Evolutionary conservation across 257 asterid species (phyloP), one percentile per base, ranked within the genome.

Genomic region (Nicotiana benthamiana): DNA sequence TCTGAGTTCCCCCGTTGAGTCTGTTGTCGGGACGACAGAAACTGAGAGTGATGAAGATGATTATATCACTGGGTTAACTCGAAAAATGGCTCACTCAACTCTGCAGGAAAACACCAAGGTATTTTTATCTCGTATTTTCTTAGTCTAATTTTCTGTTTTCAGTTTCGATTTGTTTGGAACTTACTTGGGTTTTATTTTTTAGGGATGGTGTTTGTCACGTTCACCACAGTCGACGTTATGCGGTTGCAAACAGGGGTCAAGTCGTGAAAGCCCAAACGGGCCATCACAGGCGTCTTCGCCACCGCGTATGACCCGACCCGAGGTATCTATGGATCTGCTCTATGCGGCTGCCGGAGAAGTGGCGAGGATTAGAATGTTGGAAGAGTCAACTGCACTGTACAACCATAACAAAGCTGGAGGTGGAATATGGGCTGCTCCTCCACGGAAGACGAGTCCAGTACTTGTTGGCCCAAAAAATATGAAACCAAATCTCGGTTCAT

Each of bases 31-130:
- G 28, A 89, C 95, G 0, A 85, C 87, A 0, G 97, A 88, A 77
- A 87, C 94, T 0, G 98, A 90, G 80, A 89, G 95, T 75, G 98
- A 92, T 40, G 97, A 93, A 18, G 98, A 93, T 20, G 97, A 91
- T 6, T 89, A 66, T 24, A n/a, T 89, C 43, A 52, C 89, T 53
- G 93, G 86, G 76, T 81, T 93, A 48, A 81, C 93, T 16, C 86
- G 86, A 11, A 84, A 84, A 74, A 40, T 89, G 20, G 84, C 85
- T 51, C 65, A 59, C 57, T 75, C 92, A 12, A 85, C 94, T 56
- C 51, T 92, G 13, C 80, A 61, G 2, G 88, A 87, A 36, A 84
- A 54, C 63, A 59, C 82, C 22, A 86, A 86, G 97, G 97, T 90
- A 61, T 9, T 40, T 40, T 8, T 40, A 2, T 40, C 26, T 0